A percentile compares a stretch with the other conserved stretches of the same genome.
phyloP scores from a whole-genome alignment of 78 protist genomes.

The Fonticula alba region DNA sequence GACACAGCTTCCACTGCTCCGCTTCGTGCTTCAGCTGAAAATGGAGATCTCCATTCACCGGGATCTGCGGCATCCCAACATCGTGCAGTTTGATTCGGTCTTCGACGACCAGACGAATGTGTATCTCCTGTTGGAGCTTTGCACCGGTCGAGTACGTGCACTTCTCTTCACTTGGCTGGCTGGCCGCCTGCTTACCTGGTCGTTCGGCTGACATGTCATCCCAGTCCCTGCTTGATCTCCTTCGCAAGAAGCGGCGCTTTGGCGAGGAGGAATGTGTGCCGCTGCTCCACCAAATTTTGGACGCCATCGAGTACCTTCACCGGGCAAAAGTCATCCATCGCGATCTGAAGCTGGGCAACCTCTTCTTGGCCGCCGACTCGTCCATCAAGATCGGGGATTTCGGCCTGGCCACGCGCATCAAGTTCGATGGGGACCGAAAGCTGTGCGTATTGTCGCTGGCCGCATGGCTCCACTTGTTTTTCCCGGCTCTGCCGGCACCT shows the following conservation, averaged over 20 bases:
- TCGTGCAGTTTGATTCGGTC: slow-evolving; percentile 57
- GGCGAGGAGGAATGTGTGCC: slow-evolving; percentile 51
- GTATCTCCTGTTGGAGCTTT: slow-evolving; percentile 81
- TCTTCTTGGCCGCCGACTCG: slow-evolving; percentile 53
- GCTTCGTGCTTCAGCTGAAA: slow-evolving; percentile 21
- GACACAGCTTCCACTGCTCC: too few relatives aligned
- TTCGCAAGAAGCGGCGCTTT: slow-evolving; percentile 29
- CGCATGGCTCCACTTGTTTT: background rate
- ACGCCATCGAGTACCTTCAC: slow-evolving; percentile 39
- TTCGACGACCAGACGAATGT: slow-evolving; percentile 76
- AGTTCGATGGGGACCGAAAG: slow-evolving; percentile 65
- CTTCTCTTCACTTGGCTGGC: background rate
- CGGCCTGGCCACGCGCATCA: slow-evolving; percentile 78
- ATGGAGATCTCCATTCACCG: slow-evolving; percentile 83
- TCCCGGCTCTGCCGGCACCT: background rate
- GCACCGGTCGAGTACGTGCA: slow-evolving; percentile 62
- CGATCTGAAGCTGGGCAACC: slow-evolving; percentile 73
- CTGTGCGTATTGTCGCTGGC: slow-evolving; percentile 15
- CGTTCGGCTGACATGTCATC: background rate
- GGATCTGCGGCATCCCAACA: slow-evolving; percentile 55
- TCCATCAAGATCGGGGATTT: slow-evolving; percentile 85
- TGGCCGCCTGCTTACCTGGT: too few relatives aligned
- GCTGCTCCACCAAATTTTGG: slow-evolving; percentile 29
- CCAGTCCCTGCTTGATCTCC: slow-evolving; percentile 57
- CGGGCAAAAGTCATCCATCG: slow-evolving; percentile 47